phyloP scores from a whole-genome alignment of 2,329 filamentous ascomycete genomes.

The Westerdykella aurantiaca region DNA sequence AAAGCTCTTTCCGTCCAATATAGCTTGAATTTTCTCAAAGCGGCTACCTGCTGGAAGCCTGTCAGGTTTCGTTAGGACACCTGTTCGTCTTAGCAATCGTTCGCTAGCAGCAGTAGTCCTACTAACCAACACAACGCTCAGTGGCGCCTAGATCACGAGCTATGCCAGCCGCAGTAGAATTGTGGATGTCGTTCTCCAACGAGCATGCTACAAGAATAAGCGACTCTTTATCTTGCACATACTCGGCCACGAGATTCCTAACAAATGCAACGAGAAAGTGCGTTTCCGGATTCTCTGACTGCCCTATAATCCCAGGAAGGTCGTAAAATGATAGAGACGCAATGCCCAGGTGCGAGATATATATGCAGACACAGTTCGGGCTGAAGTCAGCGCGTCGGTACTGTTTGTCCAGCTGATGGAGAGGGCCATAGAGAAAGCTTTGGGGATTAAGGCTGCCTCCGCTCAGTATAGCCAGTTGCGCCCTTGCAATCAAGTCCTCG shows the following conservation, averaged over 20 bases:
- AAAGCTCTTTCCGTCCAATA: constrained; percentile 59
- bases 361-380: constrained; percentile 72
- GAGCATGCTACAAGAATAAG: constrained; percentile 72
- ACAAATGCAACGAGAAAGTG: constrained; percentile 63
- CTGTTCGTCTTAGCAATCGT: constrained; percentile 40
- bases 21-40: constrained; percentile 53
- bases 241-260: constrained; percentile 61
- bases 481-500: constrained; percentile 63
- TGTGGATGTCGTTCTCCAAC: constrained; percentile 73
- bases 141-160: constrained; percentile 30
- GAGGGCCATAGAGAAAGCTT: constrained; percentile 28
- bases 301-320: constrained; percentile 74
- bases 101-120: not conserved
- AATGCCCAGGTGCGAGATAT: constrained; percentile 65
- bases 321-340: constrained; percentile 79
- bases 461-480: constrained; percentile 72
- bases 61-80: constrained; percentile 83
- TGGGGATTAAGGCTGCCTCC: constrained; percentile 47
- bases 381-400: constrained; percentile 61
- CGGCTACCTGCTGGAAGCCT: constrained; percentile 52
- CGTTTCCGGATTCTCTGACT: constrained; percentile 47
- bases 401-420: not conserved
- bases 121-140: constrained; percentile 38
- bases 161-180: constrained; percentile 64
- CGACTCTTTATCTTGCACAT: constrained; percentile 63